A percentile compares a stretch with the other conserved stretches of the same genome.
These are phyloP conservation scores for Jamesozyma spencerorum DNA, from an alignment of 805 yeast species.

Conservation along the genomic window DNA sequence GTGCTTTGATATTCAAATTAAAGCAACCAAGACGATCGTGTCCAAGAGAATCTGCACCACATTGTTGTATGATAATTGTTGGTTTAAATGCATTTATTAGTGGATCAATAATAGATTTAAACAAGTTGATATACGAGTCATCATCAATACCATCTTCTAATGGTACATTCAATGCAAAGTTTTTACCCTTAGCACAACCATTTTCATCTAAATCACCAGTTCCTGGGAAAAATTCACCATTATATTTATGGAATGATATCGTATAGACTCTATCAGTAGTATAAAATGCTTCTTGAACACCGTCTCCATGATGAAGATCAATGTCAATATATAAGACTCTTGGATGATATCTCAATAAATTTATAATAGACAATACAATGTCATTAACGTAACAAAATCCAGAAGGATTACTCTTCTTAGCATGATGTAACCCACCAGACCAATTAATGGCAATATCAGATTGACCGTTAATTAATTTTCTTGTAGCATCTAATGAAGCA, in stretches of 20 bases:
- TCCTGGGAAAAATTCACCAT: slow-evolving; percentile 88
- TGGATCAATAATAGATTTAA: slow-evolving; percentile 80
- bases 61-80: slow-evolving; percentile 90
- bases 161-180: slow-evolving; percentile 80
- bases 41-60: slow-evolving; percentile 96
- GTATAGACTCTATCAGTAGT: slow-evolving; percentile 89
- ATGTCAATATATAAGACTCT: slow-evolving; percentile 82
- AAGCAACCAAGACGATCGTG: slow-evolving; percentile 96
- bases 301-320: slow-evolving; percentile 92
- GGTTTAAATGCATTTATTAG: slow-evolving; percentile 83
- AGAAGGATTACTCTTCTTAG: slow-evolving; percentile 80
- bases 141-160: slow-evolving; percentile 91
- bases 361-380: slow-evolving; percentile 75
- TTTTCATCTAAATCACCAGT: slow-evolving; percentile 80
- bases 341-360: slow-evolving; percentile 71
- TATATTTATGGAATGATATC: slow-evolving; percentile 78
- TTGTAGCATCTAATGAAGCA: slow-evolving; percentile 84
- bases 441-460: slow-evolving; percentile 89
- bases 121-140: slow-evolving; percentile 37
- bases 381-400: slow-evolving; percentile 91
- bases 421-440: slow-evolving; percentile 92
- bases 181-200: slow-evolving; percentile 78
- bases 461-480: slow-evolving; percentile 69
- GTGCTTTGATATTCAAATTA: slow-evolving; percentile 86
- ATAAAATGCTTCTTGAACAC: slow-evolving; percentile 90